phyloP scores from a whole-genome alignment of 1,139 yeast genomes.

The Kazachstania sp. region DNA sequence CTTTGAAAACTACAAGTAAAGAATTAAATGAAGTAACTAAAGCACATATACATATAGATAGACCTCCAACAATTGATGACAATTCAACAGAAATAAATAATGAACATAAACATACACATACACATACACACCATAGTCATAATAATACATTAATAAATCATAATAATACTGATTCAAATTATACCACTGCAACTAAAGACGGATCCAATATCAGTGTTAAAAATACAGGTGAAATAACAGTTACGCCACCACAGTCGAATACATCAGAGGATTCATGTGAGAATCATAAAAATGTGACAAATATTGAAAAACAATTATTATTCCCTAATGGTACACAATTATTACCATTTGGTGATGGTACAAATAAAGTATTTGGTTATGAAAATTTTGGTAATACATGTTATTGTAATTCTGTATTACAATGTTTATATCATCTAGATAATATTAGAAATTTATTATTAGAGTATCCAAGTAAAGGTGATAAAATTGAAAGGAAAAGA shows the following conservation, averaged over 20 bases:
- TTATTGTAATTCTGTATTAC: slow-evolving; percentile 86
- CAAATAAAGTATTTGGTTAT: slow-evolving; percentile 76
- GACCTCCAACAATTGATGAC: neutral
- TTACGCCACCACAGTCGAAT: neutral
- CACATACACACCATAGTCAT: neutral
- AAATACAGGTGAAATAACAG: neutral
- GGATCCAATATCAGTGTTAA: neutral
- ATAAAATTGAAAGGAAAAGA: slow-evolving; percentile 27
- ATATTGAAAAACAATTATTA: neutral
- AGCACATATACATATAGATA: neutral
- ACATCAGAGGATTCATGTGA: neutral
- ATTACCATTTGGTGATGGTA: slow-evolving; percentile 51
- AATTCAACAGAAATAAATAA: neutral
- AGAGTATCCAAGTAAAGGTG: slow-evolving; percentile 35
- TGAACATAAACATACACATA: too few relatives aligned
- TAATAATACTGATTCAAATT: too few relatives aligned
- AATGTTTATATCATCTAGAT: slow-evolving; percentile 71
- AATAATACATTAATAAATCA: neutral
- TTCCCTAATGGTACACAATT: slow-evolving; percentile 6
- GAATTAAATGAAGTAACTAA: neutral
- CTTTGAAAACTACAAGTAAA: neutral
- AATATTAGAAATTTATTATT: slow-evolving; percentile 57
- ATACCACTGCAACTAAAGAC: too few relatives aligned
- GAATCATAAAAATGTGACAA: neutral
- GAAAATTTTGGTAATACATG: slow-evolving; percentile 95